Evolutionary conservation across 495 filamentous ascomycete genomes (phyloP).

Genomic region (Chlorociboria aeruginascens): DNA sequence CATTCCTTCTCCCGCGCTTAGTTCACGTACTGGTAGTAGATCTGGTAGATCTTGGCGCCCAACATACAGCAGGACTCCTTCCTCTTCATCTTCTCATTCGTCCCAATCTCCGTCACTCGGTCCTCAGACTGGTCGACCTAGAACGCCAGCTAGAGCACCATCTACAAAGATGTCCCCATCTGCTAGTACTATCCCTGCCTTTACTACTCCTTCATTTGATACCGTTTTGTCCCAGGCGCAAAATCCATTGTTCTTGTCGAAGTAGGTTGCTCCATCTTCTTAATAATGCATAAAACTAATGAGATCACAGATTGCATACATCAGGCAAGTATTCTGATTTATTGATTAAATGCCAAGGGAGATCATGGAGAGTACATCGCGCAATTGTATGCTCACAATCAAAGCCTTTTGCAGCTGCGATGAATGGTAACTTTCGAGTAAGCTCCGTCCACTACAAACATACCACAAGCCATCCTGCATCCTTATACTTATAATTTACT

Average conservation of each 20-base stretch:
- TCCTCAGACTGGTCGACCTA: too few relatives aligned
- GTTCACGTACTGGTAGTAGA: too few relatives aligned
- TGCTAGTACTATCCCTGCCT: neutral
- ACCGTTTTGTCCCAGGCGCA: too few relatives aligned
- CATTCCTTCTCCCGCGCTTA: too few relatives aligned
- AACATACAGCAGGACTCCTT: too few relatives aligned
- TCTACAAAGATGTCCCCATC: neutral
- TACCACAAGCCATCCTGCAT: neutral
- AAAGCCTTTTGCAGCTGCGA: slow-evolving; percentile 2
- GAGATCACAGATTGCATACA: neutral
- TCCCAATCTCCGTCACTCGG: too few relatives aligned
- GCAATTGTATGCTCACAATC: slow-evolving; percentile 11
- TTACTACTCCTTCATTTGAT: neutral
- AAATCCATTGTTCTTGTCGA: too few relatives aligned
- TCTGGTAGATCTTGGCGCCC: too few relatives aligned
- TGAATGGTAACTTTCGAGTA: slow-evolving; percentile 10
- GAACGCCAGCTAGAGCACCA: neutral
- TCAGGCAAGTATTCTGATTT: slow-evolving; percentile 11
- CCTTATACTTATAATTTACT: neutral
- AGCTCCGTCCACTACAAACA: neutral
- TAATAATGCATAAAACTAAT: neutral
- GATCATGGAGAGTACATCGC: slow-evolving; percentile 7
- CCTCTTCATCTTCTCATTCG: too few relatives aligned
- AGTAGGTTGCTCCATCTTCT: neutral
- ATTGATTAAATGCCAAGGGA: slow-evolving; percentile 6